Percentiles rank a stretch among this genome's conserved stretches.
phyloP scores from a whole-genome alignment of 495 filamentous ascomycete genomes.

The Hypoxylon trugodes region DNA sequence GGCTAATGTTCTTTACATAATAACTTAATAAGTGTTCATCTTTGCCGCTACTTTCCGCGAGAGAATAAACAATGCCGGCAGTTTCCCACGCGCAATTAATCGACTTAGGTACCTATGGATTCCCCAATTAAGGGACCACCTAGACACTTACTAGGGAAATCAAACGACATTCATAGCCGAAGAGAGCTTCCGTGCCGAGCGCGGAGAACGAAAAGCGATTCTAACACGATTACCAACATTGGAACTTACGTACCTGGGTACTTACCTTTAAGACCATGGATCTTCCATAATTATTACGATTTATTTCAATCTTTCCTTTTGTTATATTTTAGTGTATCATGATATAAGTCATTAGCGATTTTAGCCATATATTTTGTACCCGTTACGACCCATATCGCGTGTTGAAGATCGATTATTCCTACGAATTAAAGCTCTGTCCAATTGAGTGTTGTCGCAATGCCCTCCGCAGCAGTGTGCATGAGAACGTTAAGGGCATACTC shows the following conservation, averaged over 20 bases:
- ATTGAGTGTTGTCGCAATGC: constrained; percentile 46
- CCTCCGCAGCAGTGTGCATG: constrained; percentile 57
- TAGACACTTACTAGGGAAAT: no score
- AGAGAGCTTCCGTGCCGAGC: constrained; percentile 35
- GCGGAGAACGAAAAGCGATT: constrained; percentile 24
- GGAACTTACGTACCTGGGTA: neutral
- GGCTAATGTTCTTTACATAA: constrained; percentile 13
- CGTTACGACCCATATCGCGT: neutral
- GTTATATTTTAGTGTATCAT: constrained; percentile 9
- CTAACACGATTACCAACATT: neutral
- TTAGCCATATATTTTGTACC: neutral
- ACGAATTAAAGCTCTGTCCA: neutral
- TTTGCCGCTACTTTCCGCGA: constrained; percentile 23
- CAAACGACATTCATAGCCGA: constrained; percentile 40
- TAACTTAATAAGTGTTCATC: neutral
- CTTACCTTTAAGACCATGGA: neutral
- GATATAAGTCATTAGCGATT: neutral
- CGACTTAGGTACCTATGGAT: neutral
- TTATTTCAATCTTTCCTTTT: constrained; percentile 9
- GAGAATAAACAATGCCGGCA: constrained; percentile 13
- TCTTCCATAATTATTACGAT: neutral
- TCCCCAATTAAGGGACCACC: no score
- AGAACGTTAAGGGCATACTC: constrained; percentile 61
- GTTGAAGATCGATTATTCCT: constrained; percentile 1
- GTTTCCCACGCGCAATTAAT: constrained; percentile 10